Conservation (phyloP, 164 flowering plant species). For the Euptelea pleiosperma region DNA sequence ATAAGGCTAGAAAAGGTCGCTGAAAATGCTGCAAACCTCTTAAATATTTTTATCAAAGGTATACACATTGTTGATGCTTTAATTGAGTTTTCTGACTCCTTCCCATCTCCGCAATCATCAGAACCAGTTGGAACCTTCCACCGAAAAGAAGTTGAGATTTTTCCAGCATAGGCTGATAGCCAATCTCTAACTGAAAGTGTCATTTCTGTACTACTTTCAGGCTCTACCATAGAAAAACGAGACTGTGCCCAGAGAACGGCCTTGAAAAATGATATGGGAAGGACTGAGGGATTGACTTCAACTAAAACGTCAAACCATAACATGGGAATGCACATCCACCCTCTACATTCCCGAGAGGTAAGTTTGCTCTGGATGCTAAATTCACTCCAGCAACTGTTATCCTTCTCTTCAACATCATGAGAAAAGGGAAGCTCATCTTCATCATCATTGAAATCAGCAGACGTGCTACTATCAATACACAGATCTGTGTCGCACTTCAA, state of each 20-base stretch:
- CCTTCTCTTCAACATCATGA: constrained; percentile 49
- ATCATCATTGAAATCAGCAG: constrained; percentile 36
- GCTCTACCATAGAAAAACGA: constrained; percentile 69
- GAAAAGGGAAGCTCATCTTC: constrained; percentile 39
- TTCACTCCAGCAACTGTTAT: constrained; percentile 65
- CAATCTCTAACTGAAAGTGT: constrained; percentile 48
- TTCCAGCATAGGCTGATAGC: constrained; percentile 52
- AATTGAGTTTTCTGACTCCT: constrained; percentile 62
- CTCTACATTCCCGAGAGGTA: constrained; percentile 47
- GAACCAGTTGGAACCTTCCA: constrained; percentile 88
- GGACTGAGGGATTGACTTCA: constrained; percentile 53
- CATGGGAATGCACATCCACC: constrained; percentile 94
- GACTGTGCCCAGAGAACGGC: constrained; percentile 89
- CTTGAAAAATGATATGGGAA: constrained; percentile 76
- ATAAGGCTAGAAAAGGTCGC: not conserved
- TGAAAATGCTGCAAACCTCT: constrained; percentile 44
- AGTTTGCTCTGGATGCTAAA: constrained; percentile 53
- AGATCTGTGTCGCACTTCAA: constrained; percentile 23
- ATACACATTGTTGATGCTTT: constrained; percentile 49
- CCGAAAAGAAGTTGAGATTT: constrained; percentile 49
- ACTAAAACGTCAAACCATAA: constrained; percentile 78
- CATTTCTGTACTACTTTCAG: constrained; percentile 48
- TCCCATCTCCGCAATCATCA: constrained; percentile 82
- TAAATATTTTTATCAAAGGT: constrained; percentile 60
- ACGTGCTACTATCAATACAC: constrained; percentile 18